phyloP scores from a whole-genome alignment of 2,329 filamentous ascomycete genomes.

The Ampelomyces quisqualis region DNA sequence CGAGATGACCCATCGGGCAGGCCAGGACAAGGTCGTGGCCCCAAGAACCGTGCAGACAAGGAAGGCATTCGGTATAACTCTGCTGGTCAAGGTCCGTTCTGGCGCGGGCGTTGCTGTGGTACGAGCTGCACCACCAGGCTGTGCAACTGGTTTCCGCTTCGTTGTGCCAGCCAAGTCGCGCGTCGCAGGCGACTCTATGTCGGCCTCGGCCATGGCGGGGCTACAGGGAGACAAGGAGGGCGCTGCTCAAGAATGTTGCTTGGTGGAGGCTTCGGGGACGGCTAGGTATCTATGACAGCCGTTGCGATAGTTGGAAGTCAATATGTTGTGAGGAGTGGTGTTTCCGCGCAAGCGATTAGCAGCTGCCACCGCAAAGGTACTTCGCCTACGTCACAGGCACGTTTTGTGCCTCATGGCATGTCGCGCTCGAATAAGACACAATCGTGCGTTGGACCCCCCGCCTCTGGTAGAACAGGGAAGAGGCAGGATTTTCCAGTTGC shows the following conservation, averaged over 20 bases:
- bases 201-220: too few relatives aligned
- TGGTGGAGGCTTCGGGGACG: neutral
- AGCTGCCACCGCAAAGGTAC: too few relatives aligned
- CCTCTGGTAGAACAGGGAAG: neutral
- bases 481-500: neutral
- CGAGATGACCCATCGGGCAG: slow-evolving; percentile 45
- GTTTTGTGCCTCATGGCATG: neutral
- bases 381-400: neutral
- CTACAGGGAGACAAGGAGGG: neutral
- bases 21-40: slow-evolving; percentile 18
- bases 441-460: neutral
- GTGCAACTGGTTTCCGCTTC: slow-evolving; percentile 17
- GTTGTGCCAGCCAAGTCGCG: slow-evolving; percentile 7
- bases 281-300: neutral
- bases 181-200: slow-evolving; percentile 12
- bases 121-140: slow-evolving; percentile 1
- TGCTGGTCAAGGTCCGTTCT: slow-evolving; percentile 15
- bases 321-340: slow-evolving; percentile 7
- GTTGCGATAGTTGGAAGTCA: neutral
- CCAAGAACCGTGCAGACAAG: slow-evolving; percentile 12
- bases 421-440: slow-evolving; percentile 9
- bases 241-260: neutral
- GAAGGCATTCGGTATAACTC: slow-evolving; percentile 15
- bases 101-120: slow-evolving; percentile 5
- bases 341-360: slow-evolving; percentile 10